These are phyloP conservation scores for Thalassiosira hispida DNA, from an alignment of 352 stramenopile genomes.

Conservation along the genomic window DNA sequence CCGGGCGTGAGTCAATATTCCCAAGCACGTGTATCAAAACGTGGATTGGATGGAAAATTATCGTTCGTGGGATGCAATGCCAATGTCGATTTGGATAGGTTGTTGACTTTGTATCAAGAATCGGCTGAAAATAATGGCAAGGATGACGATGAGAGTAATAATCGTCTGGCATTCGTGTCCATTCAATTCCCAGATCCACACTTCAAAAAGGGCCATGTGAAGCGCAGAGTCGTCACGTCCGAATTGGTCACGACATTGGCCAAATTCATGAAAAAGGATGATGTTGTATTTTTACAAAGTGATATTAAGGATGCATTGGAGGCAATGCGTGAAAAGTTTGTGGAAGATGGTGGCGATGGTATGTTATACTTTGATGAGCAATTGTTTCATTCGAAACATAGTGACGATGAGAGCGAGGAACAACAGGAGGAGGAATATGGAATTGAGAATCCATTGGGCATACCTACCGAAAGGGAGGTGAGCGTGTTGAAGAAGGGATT, in stretches of 20 bases:
- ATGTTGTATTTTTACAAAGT: constrained; percentile 76
- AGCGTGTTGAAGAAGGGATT: constrained; percentile 76
- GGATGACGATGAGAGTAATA: constrained; percentile 2
- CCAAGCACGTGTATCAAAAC: constrained; percentile 61
- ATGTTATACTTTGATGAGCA: constrained; percentile 64
- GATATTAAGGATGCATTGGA: constrained; percentile 78
- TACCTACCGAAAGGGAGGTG: constrained; percentile 82
- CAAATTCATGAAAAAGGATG: constrained; percentile 62
- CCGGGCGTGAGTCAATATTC: constrained; percentile 71
- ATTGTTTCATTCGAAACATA: neutral
- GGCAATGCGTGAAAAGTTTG: constrained; percentile 78
- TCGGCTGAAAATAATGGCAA: constrained; percentile 21
- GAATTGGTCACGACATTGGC: constrained; percentile 71
- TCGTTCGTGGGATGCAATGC: constrained; percentile 83
- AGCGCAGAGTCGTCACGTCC: constrained; percentile 78
- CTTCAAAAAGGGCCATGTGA: constrained; percentile 80
- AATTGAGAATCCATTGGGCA: constrained; percentile 68
- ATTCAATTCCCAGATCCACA: constrained; percentile 86
- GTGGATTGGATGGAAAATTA: constrained; percentile 53
- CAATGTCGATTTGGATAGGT: constrained; percentile 81
- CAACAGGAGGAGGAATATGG: constrained; percentile 52
- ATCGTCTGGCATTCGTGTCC: constrained; percentile 58
- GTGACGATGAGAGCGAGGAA: constrained; percentile 40
- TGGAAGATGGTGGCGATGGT: constrained; percentile 44
- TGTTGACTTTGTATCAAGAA: constrained; percentile 67